A percentile compares a stretch with the other conserved stretches of the same genome.
phyloP scores from a whole-genome alignment of 768 basidiomycete species.

The Russula sp. region DNA sequence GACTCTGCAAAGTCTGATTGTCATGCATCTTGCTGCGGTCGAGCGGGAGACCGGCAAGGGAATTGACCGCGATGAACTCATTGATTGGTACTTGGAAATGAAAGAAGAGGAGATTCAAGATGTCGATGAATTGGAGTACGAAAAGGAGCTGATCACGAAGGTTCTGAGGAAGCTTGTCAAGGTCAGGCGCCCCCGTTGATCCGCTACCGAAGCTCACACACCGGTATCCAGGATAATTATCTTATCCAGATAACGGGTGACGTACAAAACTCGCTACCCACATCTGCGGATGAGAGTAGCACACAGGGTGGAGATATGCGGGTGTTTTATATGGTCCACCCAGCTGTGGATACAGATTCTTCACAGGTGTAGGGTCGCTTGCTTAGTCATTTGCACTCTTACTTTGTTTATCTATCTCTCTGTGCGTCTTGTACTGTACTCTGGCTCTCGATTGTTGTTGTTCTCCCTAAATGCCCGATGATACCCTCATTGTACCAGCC shows the following conservation, averaged over 20 bases:
- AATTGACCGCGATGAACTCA: constrained; percentile 83
- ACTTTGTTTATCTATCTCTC: constrained; percentile 4
- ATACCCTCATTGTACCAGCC: constrained; percentile 50
- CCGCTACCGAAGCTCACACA: background rate
- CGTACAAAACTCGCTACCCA: constrained; percentile 67
- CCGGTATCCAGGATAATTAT: constrained; percentile 61
- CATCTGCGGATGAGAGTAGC: constrained; percentile 56
- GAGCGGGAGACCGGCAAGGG: constrained; percentile 75
- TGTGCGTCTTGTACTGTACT: constrained; percentile 1
- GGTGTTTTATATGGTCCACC: constrained; percentile 88
- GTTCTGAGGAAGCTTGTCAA: constrained; percentile 86
- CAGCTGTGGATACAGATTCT: constrained; percentile 68
- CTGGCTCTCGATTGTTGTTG: background rate
- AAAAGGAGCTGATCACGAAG: constrained; percentile 86
- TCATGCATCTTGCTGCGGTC: constrained; percentile 70
- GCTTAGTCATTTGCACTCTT: constrained; percentile 19
- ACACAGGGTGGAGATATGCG: constrained; percentile 54
- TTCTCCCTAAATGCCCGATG: constrained; percentile 35
- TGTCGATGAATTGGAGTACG: constrained; percentile 83
- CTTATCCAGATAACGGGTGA: constrained; percentile 80
- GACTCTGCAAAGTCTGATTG: constrained; percentile 80
- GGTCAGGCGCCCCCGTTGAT: constrained; percentile 40
- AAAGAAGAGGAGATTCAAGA: constrained; percentile 79
- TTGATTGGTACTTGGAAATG: constrained; percentile 94
- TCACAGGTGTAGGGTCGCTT: constrained; percentile 8